Base-by-base conservation (phyloP, 192 early-diverging fungal genomes). In the Lobosporangium transversale region DNA sequence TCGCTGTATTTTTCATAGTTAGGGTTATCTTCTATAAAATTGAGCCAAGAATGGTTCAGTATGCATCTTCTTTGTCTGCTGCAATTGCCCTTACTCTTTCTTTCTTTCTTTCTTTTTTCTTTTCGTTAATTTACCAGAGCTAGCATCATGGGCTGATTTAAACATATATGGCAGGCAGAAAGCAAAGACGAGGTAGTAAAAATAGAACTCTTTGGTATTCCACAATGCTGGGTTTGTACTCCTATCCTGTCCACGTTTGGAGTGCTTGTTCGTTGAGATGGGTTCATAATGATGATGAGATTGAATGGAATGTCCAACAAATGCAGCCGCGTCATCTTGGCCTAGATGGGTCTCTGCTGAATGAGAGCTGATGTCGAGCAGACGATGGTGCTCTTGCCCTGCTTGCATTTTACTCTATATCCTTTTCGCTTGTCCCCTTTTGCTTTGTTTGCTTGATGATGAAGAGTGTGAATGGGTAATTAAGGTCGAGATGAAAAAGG, bases 201-300 rank as follows among this genome's bases (percentile, higher is more conserved):
- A 33, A 58, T 90, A 90, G 81, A 95, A 94, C 75, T 95, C 94
- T 30, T 58, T 32, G 3, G 91, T 92, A 27, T 81, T 70, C 82
- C 89, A 85, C 11, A 85, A 75, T 23, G 91, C 86, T 2, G 86
- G 80, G 14, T 71, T 53, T 8, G 87, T 75, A n/a, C 64, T 67
- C 45, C 64, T 31, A n/a, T 76, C 73, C 42, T 66, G 62, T 2
- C 10, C 51, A 3, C 71, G 63, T 26, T 56, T 76, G 15, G 71
- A 56, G 15, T 59, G 42, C 17, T 52, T 57, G 33, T 27, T 42
- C 1, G 70, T 65, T 27, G 61, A 59, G 57, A 64, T 73, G 61
- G 69, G 70, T 1, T 20, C 11, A 21, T 63, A 45, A 24, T 44
- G 54, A 17, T 44, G 33, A 27, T 37, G 36, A n/a, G 24, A 36